Percentiles rank a stretch among this genome's conserved stretches.
Conservation (phyloP, 805 yeast genomes). For the Ogataea henricii region DNA sequence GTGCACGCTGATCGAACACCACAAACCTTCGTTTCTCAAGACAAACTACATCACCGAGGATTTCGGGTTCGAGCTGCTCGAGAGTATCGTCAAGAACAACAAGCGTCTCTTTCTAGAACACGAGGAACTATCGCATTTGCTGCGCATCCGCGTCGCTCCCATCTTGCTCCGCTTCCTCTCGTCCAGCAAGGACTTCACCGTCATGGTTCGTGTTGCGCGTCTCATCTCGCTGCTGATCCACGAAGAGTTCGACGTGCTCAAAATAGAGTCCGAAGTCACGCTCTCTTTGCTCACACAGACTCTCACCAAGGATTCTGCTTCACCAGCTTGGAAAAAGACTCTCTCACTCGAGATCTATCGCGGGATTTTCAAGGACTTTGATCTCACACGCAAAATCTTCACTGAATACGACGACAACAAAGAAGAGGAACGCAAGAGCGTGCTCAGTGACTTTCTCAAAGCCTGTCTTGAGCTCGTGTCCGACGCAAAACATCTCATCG, state of each 20-base stretch:
- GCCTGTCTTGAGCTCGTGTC: slow-evolving; percentile 41
- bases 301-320: slow-evolving; percentile 55
- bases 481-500: slow-evolving; percentile 37
- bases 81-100: slow-evolving; percentile 72
- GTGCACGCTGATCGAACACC: slow-evolving; percentile 64
- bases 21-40: slow-evolving; percentile 55
- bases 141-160: slow-evolving; percentile 74
- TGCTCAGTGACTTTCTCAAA: slow-evolving; percentile 55
- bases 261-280: slow-evolving; percentile 80
- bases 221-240: slow-evolving; percentile 62
- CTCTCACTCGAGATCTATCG: slow-evolving; percentile 73
- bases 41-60: slow-evolving; percentile 56
- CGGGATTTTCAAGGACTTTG: slow-evolving; percentile 58
- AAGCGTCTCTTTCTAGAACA: slow-evolving; percentile 54
- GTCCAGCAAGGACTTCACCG: slow-evolving; percentile 59
- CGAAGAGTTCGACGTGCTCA: slow-evolving; percentile 61
- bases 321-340: slow-evolving; percentile 72
- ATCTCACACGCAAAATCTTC: slow-evolving; percentile 53
- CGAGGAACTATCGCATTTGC: slow-evolving; percentile 62
- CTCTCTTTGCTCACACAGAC: slow-evolving; percentile 73
- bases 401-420: slow-evolving; percentile 58
- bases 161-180: slow-evolving; percentile 68
- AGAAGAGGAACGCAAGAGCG: slow-evolving; percentile 56
- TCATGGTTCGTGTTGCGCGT: slow-evolving; percentile 74
- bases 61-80: slow-evolving; percentile 80